Evolutionary conservation across 306 rosid species (phyloP).

Genomic region (Quillaja saponaria): DNA sequence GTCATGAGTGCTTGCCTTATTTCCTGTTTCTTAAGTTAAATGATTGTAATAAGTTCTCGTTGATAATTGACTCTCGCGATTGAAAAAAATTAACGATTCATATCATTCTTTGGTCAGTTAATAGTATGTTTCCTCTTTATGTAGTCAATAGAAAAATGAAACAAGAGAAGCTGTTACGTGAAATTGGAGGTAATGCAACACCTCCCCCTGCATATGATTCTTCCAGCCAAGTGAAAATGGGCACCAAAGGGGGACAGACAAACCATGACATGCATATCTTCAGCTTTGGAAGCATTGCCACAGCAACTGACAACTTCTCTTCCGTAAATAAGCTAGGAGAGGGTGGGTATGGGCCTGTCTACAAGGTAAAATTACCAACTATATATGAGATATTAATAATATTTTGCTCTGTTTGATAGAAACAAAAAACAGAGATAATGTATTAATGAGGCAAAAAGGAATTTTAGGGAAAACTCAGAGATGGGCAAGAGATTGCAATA

Average conservation of each 20-base stretch:
- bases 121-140: background rate
- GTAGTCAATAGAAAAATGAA: conserved; percentile 17
- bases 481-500: conserved; percentile 20
- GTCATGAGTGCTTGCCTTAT: too few species aligned
- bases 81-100: too few species aligned
- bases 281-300: conserved; percentile 27
- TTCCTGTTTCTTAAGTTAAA: too few species aligned
- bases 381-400: background rate
- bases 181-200: conserved; percentile 24
- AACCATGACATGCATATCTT: conserved; percentile 30
- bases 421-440: too few species aligned
- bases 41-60: too few species aligned
- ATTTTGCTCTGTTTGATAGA: background rate
- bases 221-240: background rate
- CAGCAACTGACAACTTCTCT: conserved; percentile 36
- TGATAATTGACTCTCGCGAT: too few species aligned
- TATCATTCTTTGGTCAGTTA: too few species aligned
- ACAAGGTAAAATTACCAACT: conserved; percentile 28
- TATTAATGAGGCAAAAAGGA: background rate
- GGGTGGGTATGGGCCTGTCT: conserved; percentile 41
- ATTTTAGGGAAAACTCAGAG: conserved; percentile 6
- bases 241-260: background rate
- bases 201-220: background rate
- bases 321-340: conserved; percentile 30
- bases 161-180: conserved; percentile 23